These are phyloP conservation scores for Magnusiomyces starmeri DNA, from an alignment of 1,139 yeast species.

Conservation along the genomic window DNA sequence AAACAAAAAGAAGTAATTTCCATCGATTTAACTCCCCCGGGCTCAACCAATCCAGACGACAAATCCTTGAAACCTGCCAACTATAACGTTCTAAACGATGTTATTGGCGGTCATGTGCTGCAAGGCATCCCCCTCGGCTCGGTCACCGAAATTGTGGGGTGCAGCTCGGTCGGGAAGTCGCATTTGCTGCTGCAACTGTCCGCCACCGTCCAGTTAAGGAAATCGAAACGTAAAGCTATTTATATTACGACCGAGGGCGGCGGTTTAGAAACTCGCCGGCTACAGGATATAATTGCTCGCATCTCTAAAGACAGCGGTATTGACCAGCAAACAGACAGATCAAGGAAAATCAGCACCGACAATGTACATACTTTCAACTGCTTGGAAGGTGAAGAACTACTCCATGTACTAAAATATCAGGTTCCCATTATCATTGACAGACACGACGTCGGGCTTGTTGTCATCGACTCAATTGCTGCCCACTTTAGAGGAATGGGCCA, in stretches of 20 bases:
- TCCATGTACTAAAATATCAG: slow-evolving; percentile 65
- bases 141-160: slow-evolving; percentile 77
- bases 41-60: slow-evolving; percentile 2
- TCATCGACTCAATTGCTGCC: slow-evolving; percentile 82
- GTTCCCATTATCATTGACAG: slow-evolving; percentile 48
- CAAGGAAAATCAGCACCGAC: slow-evolving; percentile 33
- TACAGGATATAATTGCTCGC: slow-evolving; percentile 36
- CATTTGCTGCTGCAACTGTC: slow-evolving; percentile 64
- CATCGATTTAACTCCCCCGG: slow-evolving; percentile 3
- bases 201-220: slow-evolving; percentile 47
- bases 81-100: slow-evolving; percentile 29
- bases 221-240: slow-evolving; percentile 45
- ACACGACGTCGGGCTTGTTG: slow-evolving; percentile 44
- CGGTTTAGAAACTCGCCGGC: slow-evolving; percentile 52
- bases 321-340: not conserved
- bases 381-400: slow-evolving; percentile 63
- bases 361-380: slow-evolving; percentile 57
- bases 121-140: slow-evolving; percentile 57
- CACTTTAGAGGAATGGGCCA: slow-evolving; percentile 49
- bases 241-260: slow-evolving; percentile 73
- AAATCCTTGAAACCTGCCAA: not conserved
- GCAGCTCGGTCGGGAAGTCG: slow-evolving; percentile 79
- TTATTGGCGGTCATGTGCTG: slow-evolving; percentile 51
- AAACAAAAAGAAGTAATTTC: slow-evolving; percentile 17
- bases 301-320: slow-evolving; percentile 23